A percentile compares a stretch with the other conserved stretches of the same genome.
These are phyloP conservation scores for Diaporthe eres DNA, from an alignment of 2,329 filamentous ascomycete species.

Conservation along the genomic window DNA sequence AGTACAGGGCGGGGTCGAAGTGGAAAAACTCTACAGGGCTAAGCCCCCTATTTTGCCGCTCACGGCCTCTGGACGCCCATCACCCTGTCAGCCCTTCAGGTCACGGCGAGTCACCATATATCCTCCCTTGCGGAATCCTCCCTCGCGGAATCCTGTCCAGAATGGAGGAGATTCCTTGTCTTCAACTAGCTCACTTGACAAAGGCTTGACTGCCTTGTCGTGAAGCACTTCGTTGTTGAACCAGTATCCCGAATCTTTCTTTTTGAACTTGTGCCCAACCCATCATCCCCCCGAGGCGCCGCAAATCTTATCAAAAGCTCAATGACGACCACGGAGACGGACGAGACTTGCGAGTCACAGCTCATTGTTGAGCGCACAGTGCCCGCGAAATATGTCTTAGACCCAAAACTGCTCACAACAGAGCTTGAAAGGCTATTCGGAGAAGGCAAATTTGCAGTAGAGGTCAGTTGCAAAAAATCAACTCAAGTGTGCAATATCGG, in stretches of 20 bases:
- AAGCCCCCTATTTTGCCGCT: background rate
- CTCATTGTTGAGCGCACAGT: constrained; percentile 20
- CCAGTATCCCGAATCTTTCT: too few relatives aligned
- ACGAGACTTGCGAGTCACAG: background rate
- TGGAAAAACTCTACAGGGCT: background rate
- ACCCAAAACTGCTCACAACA: constrained; percentile 13
- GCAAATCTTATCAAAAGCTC: background rate
- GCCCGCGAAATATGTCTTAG: constrained; percentile 26
- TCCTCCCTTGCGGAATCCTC: background rate
- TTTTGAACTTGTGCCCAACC: background rate
- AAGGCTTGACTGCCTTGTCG: background rate
- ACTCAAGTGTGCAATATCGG: background rate
- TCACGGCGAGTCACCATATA: background rate
- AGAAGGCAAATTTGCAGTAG: constrained; percentile 13
- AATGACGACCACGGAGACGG: background rate
- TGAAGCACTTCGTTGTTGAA: background rate
- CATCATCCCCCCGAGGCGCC: background rate
- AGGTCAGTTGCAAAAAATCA: background rate
- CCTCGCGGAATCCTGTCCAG: background rate
- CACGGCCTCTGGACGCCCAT: background rate
- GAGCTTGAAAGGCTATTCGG: constrained; percentile 7
- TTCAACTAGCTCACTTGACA: background rate
- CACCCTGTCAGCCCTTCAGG: background rate
- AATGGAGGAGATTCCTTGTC: too few relatives aligned
- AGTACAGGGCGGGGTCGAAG: background rate